Evolutionary conservation across 192 early-diverging fungal genomes (phyloP).

Genomic region (Chytriomyces hyalinus): DNA sequence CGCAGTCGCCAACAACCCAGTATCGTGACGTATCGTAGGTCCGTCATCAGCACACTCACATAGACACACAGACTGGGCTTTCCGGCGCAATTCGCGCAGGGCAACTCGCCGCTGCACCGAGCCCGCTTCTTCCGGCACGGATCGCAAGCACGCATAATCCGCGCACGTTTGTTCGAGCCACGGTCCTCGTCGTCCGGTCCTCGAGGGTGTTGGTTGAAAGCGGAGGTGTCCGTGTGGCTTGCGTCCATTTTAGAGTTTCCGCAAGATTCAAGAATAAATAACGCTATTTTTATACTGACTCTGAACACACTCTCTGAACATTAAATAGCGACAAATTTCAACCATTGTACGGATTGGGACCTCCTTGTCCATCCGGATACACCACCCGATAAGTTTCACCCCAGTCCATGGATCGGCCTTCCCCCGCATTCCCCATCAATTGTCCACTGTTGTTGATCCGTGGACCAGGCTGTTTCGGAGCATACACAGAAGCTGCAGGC

Average conservation of each 20-base stretch:
- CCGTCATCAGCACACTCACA: conserved; percentile 2
- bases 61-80: conserved; percentile 34
- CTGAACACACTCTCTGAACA: too few relatives aligned
- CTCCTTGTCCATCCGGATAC: neutral
- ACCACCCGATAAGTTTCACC: neutral
- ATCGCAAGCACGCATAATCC: conserved; percentile 33
- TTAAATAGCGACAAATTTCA: too few relatives aligned
- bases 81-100: conserved; percentile 18
- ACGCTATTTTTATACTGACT: too few relatives aligned
- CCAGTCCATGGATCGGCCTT: neutral
- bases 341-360: neutral
- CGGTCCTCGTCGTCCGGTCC: neutral
- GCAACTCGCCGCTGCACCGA: conserved; percentile 31
- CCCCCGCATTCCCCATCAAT: neutral
- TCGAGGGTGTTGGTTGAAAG: neutral
- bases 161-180: neutral
- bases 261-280: too few relatives aligned
- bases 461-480: neutral
- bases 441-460: neutral
- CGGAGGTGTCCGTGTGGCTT: neutral
- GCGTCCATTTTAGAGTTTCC: neutral
- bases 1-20: too few relatives aligned
- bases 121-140: conserved; percentile 34
- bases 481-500: neutral
- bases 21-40: too few relatives aligned